Evolutionary conservation across 257 asterid species (phyloP), one percentile per base, ranked within the genome.

Genomic region (Solanum virginianum): DNA sequence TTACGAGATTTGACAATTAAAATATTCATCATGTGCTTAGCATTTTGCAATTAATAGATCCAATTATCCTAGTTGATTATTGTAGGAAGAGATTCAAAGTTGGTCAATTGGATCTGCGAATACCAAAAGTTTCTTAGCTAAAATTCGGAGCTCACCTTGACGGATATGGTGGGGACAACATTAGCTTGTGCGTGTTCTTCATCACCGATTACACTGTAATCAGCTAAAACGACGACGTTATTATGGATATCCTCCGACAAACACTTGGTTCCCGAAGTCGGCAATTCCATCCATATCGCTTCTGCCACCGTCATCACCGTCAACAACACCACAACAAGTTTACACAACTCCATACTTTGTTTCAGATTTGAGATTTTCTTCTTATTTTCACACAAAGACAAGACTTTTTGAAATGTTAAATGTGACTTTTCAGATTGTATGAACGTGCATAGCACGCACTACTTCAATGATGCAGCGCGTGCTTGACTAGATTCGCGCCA

Each of bases 191-290:
- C 90, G 87, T 89, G 88, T 3, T 90, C 91, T 63, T 86, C 93
- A 16, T 93, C 94, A 84, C 88, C 56, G 90, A 93, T 88, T 65
- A 97, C 92, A 80, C 72, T 88, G 90, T 93, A 96, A 87, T 96
- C 98, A 0, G 90, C 92, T 84, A 96, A 82, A 87, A 94, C 98
- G 69, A 96, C 98, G 87, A 92, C 94, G 90, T 91, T 90, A 83
- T 24, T 86, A 83, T 90, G 93, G 63, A 96, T 74, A 8, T 93
- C 98, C 84, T 96, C 98, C 24, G 97, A 93, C 15, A 96, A 83
- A 84, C 99, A 96, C 90, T 93, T 96, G 55, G 92, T 70, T n/a
- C 95, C 99, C 47, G 93, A 41, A 29, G 82, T 87, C 56, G 99
- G 97, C 77, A 96, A 26, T 26, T 93, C 96, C 86, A 94, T 20